Base-by-base conservation (phyloP, 768 basidiomycete species). In the Russula sp. region DNA sequence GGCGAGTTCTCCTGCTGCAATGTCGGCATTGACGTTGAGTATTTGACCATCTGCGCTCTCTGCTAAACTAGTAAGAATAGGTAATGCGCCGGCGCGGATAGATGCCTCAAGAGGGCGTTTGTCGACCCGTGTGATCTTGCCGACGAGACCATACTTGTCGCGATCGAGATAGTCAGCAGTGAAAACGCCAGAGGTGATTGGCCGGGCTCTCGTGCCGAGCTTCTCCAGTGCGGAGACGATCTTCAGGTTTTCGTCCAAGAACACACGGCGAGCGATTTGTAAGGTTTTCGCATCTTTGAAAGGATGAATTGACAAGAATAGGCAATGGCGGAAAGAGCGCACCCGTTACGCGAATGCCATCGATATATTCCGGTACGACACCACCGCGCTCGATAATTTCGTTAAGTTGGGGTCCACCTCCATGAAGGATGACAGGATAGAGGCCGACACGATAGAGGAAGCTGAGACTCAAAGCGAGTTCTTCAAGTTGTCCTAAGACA, bases 1-100 rank as follows among this genome's bases (percentile, higher is more conserved):
- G 7, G 96, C 90, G 20, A 99, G 83, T 75, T 99, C 97, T 43
- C 96, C 97, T 1, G 97, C 96, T 2, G 97, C 97, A 65, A 98
- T 90, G 72, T 99, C 97, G 22, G 97, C 97, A 70, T 98, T 99
- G 73, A 99, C 97, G 69, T 99, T 99, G 65, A 98, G 80, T 68
- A 99, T 94, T 74, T 99, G 97, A n/a, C 97, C 97, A 38, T 97
- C 93, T 22, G 86, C 81, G 38, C 90, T 90, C 75, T 98, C 97
- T 7, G 97, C 96, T 54, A 99, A 78, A 73, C 87, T 90, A 66
- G 94, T 98, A 20, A 98, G 79, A 74, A 99, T 97, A 60, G 97
- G 97, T 29, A 99, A 81, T 22, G 93, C 94, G 36, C 97, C 96
- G 1, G 96, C 94, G 49, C 92, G 85, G 72, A 99, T 99, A 51